Evolutionary conservation across 805 yeast species (phyloP).

Genomic region (Jamesozyma rosinii): DNA sequence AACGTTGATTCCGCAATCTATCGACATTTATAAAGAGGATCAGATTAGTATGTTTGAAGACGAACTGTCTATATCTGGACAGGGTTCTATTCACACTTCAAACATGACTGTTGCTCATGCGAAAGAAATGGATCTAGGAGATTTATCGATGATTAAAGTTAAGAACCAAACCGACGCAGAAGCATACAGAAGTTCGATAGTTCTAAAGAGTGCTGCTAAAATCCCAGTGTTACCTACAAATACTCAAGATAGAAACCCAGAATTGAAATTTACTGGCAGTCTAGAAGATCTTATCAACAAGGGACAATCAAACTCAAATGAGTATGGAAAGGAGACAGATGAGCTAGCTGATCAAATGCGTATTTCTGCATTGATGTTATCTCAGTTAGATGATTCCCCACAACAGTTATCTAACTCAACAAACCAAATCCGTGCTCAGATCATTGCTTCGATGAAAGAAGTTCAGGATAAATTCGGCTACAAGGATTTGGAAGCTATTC

Average conservation of each 20-base stretch:
- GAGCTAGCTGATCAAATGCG: slow-evolving; percentile 86
- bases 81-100: not conserved
- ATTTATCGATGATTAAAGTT: slow-evolving; percentile 51
- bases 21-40: not conserved
- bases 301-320: slow-evolving; percentile 9
- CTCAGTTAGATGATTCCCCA: slow-evolving; percentile 68
- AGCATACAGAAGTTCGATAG: slow-evolving; percentile 34
- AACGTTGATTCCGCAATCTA: not conserved
- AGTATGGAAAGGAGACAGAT: slow-evolving; percentile 30
- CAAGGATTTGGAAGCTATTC: slow-evolving; percentile 40
- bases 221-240: slow-evolving; percentile 34
- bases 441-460: slow-evolving; percentile 65
- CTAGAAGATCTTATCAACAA: slow-evolving; percentile 22
- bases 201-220: slow-evolving; percentile 33
- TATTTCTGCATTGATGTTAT: slow-evolving; percentile 89
- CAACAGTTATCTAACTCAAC: slow-evolving; percentile 38
- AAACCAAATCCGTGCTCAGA: slow-evolving; percentile 61
- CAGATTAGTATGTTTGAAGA: not conserved
- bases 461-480: slow-evolving; percentile 59
- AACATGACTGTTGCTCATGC: slow-evolving; percentile 6
- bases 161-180: slow-evolving; percentile 41
- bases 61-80: not conserved
- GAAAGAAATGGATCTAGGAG: slow-evolving; percentile 67
- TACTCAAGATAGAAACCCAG: slow-evolving; percentile 31
- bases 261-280: slow-evolving; percentile 31